A percentile compares a stretch with the other conserved stretches of the same genome.
These are phyloP conservation scores for Talaromyces sp. DNA, from an alignment of 2,329 filamentous ascomycete genomes.

Conservation along the genomic window DNA sequence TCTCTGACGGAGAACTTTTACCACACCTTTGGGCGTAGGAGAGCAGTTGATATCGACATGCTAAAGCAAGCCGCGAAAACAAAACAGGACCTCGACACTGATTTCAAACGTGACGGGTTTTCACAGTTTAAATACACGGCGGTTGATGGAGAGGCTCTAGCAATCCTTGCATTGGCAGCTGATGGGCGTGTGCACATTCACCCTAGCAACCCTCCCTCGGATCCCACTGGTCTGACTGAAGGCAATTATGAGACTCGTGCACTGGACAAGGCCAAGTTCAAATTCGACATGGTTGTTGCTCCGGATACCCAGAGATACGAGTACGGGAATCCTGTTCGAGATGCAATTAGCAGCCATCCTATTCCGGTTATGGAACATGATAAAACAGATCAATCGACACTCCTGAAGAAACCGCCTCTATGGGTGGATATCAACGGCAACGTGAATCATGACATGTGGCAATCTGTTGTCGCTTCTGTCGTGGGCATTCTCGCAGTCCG, in stretches of 20 bases:
- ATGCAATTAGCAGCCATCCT: slow-evolving; percentile 10
- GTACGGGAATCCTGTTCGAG: slow-evolving; percentile 34
- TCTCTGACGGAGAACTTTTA: slow-evolving; percentile 41
- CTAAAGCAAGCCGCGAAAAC: slow-evolving; percentile 38
- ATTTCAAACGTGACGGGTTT: slow-evolving; percentile 28
- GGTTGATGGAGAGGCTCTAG: slow-evolving; percentile 42
- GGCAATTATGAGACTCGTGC: slow-evolving; percentile 43
- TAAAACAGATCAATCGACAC: background rate
- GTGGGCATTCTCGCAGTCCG: slow-evolving; percentile 38
- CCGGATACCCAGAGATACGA: slow-evolving; percentile 33
- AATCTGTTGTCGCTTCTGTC: slow-evolving; percentile 36
- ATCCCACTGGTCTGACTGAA: slow-evolving; percentile 44
- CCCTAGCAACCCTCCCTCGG: slow-evolving; percentile 36
- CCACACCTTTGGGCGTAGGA: slow-evolving; percentile 33
- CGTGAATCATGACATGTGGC: slow-evolving; percentile 36
- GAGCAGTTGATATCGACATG: slow-evolving; percentile 35
- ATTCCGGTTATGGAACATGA: background rate
- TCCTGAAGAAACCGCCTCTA: slow-evolving; percentile 33
- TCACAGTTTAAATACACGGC: slow-evolving; percentile 32
- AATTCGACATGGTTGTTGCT: slow-evolving; percentile 38
- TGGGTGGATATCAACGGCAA: slow-evolving; percentile 48
- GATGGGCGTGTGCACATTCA: slow-evolving; percentile 30
- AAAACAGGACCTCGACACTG: slow-evolving; percentile 40
- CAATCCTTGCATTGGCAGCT: slow-evolving; percentile 38
- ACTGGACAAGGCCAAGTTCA: slow-evolving; percentile 41